Evolutionary conservation across 768 basidiomycete species (phyloP).

Genomic region (Kwoniella sp.): DNA sequence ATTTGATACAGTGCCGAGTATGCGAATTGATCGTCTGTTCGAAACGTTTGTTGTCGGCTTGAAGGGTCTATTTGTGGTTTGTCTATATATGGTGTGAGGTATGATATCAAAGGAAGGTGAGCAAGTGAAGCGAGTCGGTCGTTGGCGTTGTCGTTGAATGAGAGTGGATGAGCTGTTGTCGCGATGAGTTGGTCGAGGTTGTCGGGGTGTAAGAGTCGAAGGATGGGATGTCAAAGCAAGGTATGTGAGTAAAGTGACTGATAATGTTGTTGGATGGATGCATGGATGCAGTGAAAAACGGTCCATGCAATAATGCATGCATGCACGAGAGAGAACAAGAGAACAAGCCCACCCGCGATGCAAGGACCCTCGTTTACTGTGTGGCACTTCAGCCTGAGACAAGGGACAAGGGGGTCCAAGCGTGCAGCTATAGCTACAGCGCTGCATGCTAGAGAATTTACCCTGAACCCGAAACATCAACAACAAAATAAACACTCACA

Average conservation of each 20-base stretch:
- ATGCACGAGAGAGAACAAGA: background rate
- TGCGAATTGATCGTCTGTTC: no score
- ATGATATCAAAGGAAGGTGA: slow-evolving; percentile 2
- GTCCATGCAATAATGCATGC: background rate
- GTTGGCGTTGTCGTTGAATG: background rate
- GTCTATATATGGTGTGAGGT: background rate
- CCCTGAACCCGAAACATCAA: background rate
- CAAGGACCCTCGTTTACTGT: background rate
- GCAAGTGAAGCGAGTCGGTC: background rate
- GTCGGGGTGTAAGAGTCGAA: background rate
- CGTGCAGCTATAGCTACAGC: no score
- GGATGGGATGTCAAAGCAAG: background rate
- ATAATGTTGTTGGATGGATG: slow-evolving; percentile 5
- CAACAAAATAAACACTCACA: no score
- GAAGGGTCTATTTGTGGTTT: no score
- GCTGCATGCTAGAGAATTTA: background rate
- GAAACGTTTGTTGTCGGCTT: no score
- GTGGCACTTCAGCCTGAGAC: background rate
- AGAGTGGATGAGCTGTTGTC: background rate
- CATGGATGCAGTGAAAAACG: background rate
- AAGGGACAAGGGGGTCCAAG: no score
- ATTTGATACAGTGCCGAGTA: no score
- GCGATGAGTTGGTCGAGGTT: background rate
- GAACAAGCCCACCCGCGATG: no score
- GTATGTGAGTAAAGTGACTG: background rate